Evolutionary conservation across 83 land plant species (phyloP), one percentile per base, ranked within the genome.

Genomic region (Isoetes engelmannii): DNA sequence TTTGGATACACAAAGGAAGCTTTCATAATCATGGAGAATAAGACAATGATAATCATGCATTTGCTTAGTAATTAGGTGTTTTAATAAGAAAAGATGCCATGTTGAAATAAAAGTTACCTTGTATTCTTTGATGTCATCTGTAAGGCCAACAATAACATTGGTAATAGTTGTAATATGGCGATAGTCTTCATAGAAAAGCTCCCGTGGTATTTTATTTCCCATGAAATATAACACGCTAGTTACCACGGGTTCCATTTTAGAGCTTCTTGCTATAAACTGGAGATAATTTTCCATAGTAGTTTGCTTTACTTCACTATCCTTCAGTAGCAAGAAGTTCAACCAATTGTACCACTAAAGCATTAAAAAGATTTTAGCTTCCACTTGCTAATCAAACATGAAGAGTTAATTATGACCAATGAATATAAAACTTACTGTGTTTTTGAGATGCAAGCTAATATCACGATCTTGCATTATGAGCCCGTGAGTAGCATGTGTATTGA

Each of bases 161-260:
- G 28, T 59, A 9, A 18, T 4, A 1, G 37, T 59, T 12, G 62
- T 37, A 59, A 18, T 18, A 12, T 9, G 20, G 10, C 3, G 1
- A 59, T 8, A 28, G 0, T 28, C 37, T 28, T 59, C 4, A 7
- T 59, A 3, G 8, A 59, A 51, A 51, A 12, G 28, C 28, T 37
- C 62, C 1, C 9, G 3, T 0, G 12, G 10, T 20, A 59, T 12
- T 3, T 12, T 59, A 8, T 59, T 37, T 8, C 62, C 62, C 18
- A 59, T 18, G 62, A 59, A 59, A 19, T 59, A 59, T 18, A 59
- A 8, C 18, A 4, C 4, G 62, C 62, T 59, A 8, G 28, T 20
- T 8, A 59, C 62, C 10, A 42, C 62, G 28, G 62, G 62, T 18
- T 59, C 62, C 9, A 59, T 59, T 20, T 18, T 18, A 12, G 62